Evolutionary conservation across 2,329 filamentous ascomycete genomes (phyloP), one percentile per base, ranked within the genome.

Genomic region (Cytospora piceicola): DNA sequence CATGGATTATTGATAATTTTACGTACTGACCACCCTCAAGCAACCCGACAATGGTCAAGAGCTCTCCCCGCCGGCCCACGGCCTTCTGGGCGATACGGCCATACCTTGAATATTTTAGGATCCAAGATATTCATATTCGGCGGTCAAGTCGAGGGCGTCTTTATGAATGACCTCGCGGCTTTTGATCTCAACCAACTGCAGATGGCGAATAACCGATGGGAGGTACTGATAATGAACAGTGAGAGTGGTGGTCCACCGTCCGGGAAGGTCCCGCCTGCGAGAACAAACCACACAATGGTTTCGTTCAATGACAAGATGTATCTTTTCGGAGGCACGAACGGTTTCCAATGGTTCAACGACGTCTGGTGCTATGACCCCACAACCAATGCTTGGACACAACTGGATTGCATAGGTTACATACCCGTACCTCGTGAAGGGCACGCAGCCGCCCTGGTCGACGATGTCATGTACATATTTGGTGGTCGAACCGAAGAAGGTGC

Each of bases 381-480:
- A 63, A 81, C 86, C 55, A 97, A 97, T 76, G 81, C 85, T 64
- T 99, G 95, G 95, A 81, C 88, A 12, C 90, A 96, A 75, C 84
- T 97, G 64, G 94, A 98, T 74, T 99, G 95, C 76, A 97, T 98
- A 73, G 95, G 95, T 42, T 99, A 97, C 77, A 98, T 99, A 67
- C 95, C 96, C 1, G 90, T 93, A 1, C 90, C 94, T 22, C 88
- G 95, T 67, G 95, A 99, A 82, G 95, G 95, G 4, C 95, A 99
- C 76, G 94, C 96, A 15, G 93, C 95, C 17, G 90, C 94, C 4
- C 82, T 99, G 24, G 94, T 99, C 53, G 93, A 95, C 75, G 95
- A 99, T 75, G 95, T 97, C 67, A 99, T 99, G 96, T 99, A 99
- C 80, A 89, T 99, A 68, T 99, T 99, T 76, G 96, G 96, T 71